Base-by-base conservation (phyloP, 2,329 filamentous ascomycete species). In the Fusarium beomiforme region DNA sequence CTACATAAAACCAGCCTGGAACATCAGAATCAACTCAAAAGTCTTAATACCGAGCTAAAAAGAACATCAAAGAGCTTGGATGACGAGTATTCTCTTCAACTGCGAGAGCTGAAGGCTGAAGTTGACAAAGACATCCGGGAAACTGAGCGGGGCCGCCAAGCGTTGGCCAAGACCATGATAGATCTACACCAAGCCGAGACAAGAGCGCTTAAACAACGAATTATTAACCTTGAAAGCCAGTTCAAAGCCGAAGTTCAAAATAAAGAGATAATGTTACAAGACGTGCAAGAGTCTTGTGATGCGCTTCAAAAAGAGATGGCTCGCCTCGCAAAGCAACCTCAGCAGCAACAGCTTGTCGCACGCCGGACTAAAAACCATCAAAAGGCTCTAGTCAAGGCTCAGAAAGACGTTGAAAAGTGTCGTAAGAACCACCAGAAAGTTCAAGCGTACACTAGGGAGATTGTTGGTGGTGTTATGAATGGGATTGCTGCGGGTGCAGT, bases 391-490 rank as follows among this genome's bases (percentile, higher is more conserved):
- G 16, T 5, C 2, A 54, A 42, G 14, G 56, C 46, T 1, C 19
- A 16, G 3, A 26, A 19, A 6, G 36, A 34, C 6, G 56, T 29
- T 10, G 46, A 42, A 4, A 54, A 29, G 8, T n/a, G 6, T 12
- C 36, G 36, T 4, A 33, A 17, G 4, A 31, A 46, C 8, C 24
- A 13, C 8, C 7, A 42, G 16, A 42, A 17, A n/a, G 1, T 59
- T 19, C 46, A 53, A 24, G 36, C 17, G 10, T 59, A 54, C 6
- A 54, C 46, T 1, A 42, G 31, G 14, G 34, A 59, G 26, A 29
- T 53, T 4, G 14, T 59, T 6, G 46, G 56, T 3, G 56, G 56
- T 34, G 21, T 34, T 3, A 42, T 59, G 56, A 59, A 59, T 16
- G 56, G 56, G 3, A 23, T 59, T 19, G 46, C 46, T 14, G 36